Base-by-base conservation (phyloP, 495 filamentous ascomycete genomes). In the Glutinoglossum americanum region DNA sequence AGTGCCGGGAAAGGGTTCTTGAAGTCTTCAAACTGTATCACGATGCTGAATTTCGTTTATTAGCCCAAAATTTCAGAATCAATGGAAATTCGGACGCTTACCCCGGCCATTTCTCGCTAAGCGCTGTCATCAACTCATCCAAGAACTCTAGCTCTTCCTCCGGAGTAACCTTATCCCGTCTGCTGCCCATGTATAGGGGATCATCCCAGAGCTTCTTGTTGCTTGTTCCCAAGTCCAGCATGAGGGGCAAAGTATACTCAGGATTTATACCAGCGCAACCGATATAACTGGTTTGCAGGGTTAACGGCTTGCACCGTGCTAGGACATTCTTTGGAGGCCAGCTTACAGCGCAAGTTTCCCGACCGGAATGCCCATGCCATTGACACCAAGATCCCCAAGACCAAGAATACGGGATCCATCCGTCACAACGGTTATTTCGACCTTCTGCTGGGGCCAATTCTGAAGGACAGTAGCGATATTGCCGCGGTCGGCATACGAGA, bases 11-110 rank as follows among this genome's bases (percentile, higher is more conserved):
- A 98, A 15, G 92, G 92, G 62, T 89, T 94, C 76, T 98, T 94
- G 72, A 94, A 97, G 62, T 98, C 92, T 71, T 98, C 92, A 62
- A 94, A 98, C 69, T 98, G 92, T 60, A 98, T 85, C 56, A 98
- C 81, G 73, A 98, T 93, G 59, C 87, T 80, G 65, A 8, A 60
- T 10, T 57, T 53, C 26, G 55, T 59, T 47, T 59, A 60, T 56
- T 55, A 56, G 28, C 3, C 19, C n/a, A n/a, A n/a, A 28, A 66
- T 65, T 56, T 51, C 4, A 53, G 44, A 37, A 58, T 3, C 30
- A 15, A 53, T 11, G 56, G 54, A 56, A 51, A 51, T 23, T n/a
- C 1, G 47, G 17, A 28, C 47, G 10, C 77, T 72, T 72, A 82
- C 79, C 77, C 80, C 21, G 89, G 89, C 80, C 79, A 94, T 59